Base-by-base conservation (phyloP, 306 rosid genomes). In the Lathyrus tuberosus region DNA sequence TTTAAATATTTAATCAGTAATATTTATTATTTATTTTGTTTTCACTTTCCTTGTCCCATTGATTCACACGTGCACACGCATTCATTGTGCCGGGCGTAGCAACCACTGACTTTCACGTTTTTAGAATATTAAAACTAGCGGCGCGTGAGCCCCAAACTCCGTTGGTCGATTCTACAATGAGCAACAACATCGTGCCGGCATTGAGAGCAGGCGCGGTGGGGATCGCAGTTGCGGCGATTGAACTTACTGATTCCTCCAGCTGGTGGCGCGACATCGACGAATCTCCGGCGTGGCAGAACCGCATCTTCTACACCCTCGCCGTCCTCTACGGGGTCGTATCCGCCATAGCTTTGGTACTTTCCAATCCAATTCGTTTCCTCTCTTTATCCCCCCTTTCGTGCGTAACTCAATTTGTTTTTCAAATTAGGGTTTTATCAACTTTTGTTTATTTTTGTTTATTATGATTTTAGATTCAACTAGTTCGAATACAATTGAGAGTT, bases 401-500 rank as follows among this genome's bases (percentile, higher is more conserved):
- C 6, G 12, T 18, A 69, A 35, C 26, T 16, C 16, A 20, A 13
- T 26, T 54, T 12, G 44, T 17, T 18, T 56, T 65, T 14, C 52
- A 20, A 37, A 47, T 78, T 71, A 65, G 77, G 82, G 72, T 71
- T 71, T 71, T 65, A 0, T 3, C 10, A 4, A 20, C 9, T 35
- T 35, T 35, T 33, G 37, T 53, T 12, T 62, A n/a, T 40, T 6
- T 43, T 46, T 61, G n/a, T 71, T 5, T 15, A 3, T 10, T 30
- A 5, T 68, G 17, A 51, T 37, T 70, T 60, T 78, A 94, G 98
- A 79, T 94, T 84, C 98, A 94, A 88, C 72, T 94, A 67, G 67
- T 82, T 59, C 89, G 99, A 70, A 94, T 94, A 80, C 99, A 94
- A 84, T 77, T 84, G 85, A 86, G 99, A 83, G 99, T 94, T 15